These are phyloP conservation scores for Pulveroboletus sp. DNA, from an alignment of 768 basidiomycete species.

Conservation along the genomic window DNA sequence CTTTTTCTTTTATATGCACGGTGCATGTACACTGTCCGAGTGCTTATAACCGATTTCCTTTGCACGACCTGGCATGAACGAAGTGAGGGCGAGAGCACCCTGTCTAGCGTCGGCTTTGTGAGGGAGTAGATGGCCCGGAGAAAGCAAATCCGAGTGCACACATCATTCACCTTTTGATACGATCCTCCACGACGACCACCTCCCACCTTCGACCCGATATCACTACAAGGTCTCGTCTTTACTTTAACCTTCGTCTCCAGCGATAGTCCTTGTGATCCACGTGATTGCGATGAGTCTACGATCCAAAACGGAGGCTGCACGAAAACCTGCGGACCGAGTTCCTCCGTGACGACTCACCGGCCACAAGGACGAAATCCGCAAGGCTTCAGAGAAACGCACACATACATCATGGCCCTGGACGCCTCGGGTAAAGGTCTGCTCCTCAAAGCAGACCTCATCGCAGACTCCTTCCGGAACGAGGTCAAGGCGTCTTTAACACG, in stretches of 20 bases:
- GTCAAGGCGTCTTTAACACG: conserved; percentile 45
- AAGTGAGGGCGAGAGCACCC: too few species aligned
- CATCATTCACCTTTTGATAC: too few species aligned
- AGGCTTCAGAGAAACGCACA: too few species aligned
- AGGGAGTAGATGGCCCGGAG: too few species aligned
- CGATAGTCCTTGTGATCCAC: not conserved
- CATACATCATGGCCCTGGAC: conserved; percentile 14
- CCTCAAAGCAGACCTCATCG: conserved; percentile 74
- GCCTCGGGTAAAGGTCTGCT: conserved; percentile 62
- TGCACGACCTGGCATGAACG: not conserved
- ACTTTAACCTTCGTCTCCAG: too few species aligned
- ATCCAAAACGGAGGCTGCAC: not conserved
- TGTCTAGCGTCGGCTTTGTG: too few species aligned
- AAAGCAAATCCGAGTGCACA: too few species aligned
- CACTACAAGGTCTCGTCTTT: too few species aligned
- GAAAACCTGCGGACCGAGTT: not conserved
- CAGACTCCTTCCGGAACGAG: conserved; percentile 65
- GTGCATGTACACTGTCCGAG: not conserved
- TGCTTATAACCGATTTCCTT: not conserved
- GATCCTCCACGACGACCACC: too few species aligned
- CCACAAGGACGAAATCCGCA: not conserved
- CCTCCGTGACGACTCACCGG: not conserved
- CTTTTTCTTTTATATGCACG: not conserved
- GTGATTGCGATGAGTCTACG: conserved; percentile 4
- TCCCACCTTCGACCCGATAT: too few species aligned